Base-by-base conservation (phyloP, 495 filamentous ascomycete genomes). In the Tuber borchii region DNA sequence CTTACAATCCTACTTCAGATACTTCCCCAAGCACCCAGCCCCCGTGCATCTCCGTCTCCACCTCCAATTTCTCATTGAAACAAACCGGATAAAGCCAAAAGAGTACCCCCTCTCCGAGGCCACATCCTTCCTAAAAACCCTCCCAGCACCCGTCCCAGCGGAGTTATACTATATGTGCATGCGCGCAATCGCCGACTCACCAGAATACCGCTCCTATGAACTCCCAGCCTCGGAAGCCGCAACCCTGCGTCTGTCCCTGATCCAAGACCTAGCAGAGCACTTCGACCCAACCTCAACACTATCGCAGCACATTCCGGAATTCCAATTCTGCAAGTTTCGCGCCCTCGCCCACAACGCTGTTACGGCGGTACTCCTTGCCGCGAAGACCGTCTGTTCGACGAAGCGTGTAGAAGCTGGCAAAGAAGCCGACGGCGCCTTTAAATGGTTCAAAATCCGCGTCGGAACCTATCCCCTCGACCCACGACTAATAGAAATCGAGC, bases 1-100 rank as follows among this genome's bases (percentile, higher is more conserved):
- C 75, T 78, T 90, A 42, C 80, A 76, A 20, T 83, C 84, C 31
- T 87, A 89, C 45, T 83, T 89, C 73, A 74, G 81, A 26, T 80
- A 80, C 7, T 75, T 87, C 10, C 84, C 9, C 44, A 65, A 65
- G 26, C 12, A 72, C 4, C 80, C n/a, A 83, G 83, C 26, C 65
- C 86, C 71, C 43, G 71, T 76, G 40, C 81, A 75, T 75, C 83
- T 83, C 78, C 75, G 76, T 76, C 83, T 83, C 71, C 71, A 78
- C 82, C 83, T 77, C 82, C 79, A 72, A 74, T 82, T 71, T 42
- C 81, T 87, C 34, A 69, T 86, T 16, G 79, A 79, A 39, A 82
- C 83, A 56, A 78, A 86, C 78, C 84, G 84, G 43, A 65, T 74
- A 70, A 71, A 75, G 8, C 77, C 79, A 3, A 10, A 73, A 0